Evolutionary conservation across 352 stramenopile genomes (phyloP).

Genomic region (Globisporangium paroecandrum): DNA sequence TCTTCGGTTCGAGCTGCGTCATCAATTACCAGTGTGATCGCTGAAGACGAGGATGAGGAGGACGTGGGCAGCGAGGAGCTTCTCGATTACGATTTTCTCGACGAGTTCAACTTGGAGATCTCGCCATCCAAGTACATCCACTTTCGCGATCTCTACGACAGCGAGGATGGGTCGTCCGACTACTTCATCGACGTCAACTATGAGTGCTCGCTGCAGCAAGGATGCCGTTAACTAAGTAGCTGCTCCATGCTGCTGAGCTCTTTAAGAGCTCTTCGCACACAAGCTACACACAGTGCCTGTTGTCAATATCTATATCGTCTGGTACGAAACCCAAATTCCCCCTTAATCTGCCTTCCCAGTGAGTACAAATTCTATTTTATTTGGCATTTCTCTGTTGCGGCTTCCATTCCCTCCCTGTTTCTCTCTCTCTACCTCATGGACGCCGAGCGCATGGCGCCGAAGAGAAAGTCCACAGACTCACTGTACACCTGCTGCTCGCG

Average conservation of each 20-base stretch:
- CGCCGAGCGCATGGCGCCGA: conserved; percentile 34
- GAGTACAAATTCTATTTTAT: conserved; percentile 10
- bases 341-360: not conserved
- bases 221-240: not conserved
- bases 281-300: not conserved
- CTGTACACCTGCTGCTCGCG: conserved; percentile 44
- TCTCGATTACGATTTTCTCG: conserved; percentile 78
- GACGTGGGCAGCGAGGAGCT: conserved; percentile 34
- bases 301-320: conserved; percentile 7
- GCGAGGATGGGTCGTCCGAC: conserved; percentile 35
- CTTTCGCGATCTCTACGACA: conserved; percentile 62
- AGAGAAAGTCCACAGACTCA: conserved; percentile 66
- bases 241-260: not conserved
- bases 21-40: not conserved
- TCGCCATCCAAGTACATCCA: conserved; percentile 55
- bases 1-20: conserved; percentile 24
- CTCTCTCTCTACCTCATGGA: conserved; percentile 19
- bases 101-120: conserved; percentile 58
- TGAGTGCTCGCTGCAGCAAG: conserved; percentile 29
- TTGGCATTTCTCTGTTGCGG: not conserved
- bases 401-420: not conserved
- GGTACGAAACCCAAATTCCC: not conserved
- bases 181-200: conserved; percentile 77
- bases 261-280: not conserved
- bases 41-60: not conserved